Conservation (phyloP, 208 protist genomes). For the Plasmodiophora brassicae region DNA sequence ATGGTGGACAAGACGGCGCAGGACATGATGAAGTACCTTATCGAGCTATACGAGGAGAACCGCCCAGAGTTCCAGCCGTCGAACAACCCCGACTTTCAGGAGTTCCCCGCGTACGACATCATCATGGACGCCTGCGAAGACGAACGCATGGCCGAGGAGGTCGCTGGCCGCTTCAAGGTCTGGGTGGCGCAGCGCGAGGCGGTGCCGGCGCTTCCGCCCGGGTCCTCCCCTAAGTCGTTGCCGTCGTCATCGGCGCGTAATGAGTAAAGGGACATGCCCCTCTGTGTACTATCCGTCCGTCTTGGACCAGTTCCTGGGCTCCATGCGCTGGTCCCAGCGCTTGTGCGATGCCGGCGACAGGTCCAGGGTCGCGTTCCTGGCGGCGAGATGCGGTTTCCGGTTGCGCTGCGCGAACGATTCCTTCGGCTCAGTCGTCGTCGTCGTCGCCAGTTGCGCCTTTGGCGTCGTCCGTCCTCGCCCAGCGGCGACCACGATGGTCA, state of each 20-base stretch:
- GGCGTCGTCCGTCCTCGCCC: not conserved
- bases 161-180: not conserved
- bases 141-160: not conserved
- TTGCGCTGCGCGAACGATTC: conserved; percentile 23
- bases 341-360: conserved; percentile 15
- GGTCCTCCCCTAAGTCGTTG: no score
- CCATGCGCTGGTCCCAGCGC: conserved; percentile 5
- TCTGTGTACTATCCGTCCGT: no score
- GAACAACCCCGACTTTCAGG: not conserved
- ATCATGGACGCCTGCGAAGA: not conserved
- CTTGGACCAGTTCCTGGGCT: not conserved
- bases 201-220: not conserved
- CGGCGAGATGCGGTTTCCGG: not conserved
- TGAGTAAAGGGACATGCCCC: no score
- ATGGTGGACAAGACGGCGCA: not conserved
- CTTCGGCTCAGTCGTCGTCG: no score
- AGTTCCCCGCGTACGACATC: not conserved
- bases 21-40: not conserved
- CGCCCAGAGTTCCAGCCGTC: not conserved
- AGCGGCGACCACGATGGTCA: not conserved
- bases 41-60: not conserved
- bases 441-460: not conserved
- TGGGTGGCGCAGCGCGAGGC: not conserved
- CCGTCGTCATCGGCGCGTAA: no score
- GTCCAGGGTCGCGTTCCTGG: not conserved